phyloP scores from a whole-genome alignment of 805 yeast genomes.

The Saccharomycopsis sp. region DNA sequence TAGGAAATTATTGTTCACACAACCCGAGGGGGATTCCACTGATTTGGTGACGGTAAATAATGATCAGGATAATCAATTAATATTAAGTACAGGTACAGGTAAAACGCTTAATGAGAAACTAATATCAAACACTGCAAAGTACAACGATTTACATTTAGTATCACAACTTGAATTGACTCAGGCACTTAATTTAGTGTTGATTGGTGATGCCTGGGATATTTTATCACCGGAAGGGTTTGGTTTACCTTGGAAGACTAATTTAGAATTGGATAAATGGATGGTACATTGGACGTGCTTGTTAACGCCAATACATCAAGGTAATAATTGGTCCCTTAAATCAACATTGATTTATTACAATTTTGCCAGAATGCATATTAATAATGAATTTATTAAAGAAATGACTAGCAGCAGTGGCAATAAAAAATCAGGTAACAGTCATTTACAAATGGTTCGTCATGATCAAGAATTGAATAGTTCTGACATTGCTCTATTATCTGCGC shows the following conservation, averaged over 20 bases:
- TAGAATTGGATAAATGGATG: slow-evolving; percentile 73
- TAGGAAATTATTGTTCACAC: slow-evolving; percentile 35
- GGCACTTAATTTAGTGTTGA: slow-evolving; percentile 51
- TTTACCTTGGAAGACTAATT: slow-evolving; percentile 57
- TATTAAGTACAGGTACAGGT: slow-evolving; percentile 20
- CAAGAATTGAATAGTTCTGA: slow-evolving; percentile 24
- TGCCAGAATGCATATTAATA: slow-evolving; percentile 69
- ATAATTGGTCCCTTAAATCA: slow-evolving; percentile 63
- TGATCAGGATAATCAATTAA: slow-evolving; percentile 6
- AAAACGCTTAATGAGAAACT: slow-evolving; percentile 23
- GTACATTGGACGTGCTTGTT: slow-evolving; percentile 69
- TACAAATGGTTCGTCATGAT: neutral
- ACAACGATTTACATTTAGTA: slow-evolving; percentile 50
- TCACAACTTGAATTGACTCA: slow-evolving; percentile 68
- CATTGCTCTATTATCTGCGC: slow-evolving; percentile 57
- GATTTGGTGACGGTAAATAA: slow-evolving; percentile 7
- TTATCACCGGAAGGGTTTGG: slow-evolving; percentile 57
- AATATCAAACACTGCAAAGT: slow-evolving; percentile 20
- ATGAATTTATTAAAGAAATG: slow-evolving; percentile 30
- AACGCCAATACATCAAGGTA: slow-evolving; percentile 45
- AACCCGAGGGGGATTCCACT: neutral
- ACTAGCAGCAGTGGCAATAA: neutral
- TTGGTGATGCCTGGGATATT: slow-evolving; percentile 54
- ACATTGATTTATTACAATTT: slow-evolving; percentile 65
- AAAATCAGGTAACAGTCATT: neutral